Evolutionary conservation across 768 basidiomycete genomes (phyloP).

Genomic region (Naganishia friedmannii): DNA sequence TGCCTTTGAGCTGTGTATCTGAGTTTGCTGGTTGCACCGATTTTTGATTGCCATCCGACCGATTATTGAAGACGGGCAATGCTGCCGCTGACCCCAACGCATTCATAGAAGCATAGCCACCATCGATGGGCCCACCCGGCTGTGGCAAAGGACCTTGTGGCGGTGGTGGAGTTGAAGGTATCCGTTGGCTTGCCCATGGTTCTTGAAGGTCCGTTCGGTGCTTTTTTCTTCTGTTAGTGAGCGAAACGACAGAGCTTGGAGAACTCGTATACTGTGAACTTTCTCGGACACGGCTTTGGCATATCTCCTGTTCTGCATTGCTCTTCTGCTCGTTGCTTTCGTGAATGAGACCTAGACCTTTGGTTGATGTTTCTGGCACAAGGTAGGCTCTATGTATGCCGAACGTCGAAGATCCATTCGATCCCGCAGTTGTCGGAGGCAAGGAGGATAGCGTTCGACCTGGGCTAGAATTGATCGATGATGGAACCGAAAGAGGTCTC

Average conservation of each 20-base stretch:
- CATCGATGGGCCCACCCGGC: not conserved
- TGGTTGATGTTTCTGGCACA: not conserved
- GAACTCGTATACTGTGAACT: not conserved
- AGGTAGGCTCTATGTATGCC: not conserved
- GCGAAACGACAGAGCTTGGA: not conserved
- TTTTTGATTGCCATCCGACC: not conserved
- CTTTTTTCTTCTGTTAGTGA: slow-evolving; percentile 6
- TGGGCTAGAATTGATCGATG: not conserved
- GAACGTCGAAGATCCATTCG: slow-evolving; percentile 11
- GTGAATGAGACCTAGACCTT: slow-evolving; percentile 1
- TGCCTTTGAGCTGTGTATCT: not conserved
- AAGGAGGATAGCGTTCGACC: not conserved
- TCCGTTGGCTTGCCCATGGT: not conserved
- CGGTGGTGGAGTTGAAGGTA: not conserved
- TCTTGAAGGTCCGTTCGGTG: slow-evolving; percentile 13
- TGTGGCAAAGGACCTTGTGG: slow-evolving; percentile 16
- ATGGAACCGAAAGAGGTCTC: not conserved
- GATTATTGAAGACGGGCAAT: not conserved
- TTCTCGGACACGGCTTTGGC: not conserved
- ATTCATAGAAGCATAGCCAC: not conserved
- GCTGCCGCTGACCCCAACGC: too few species aligned
- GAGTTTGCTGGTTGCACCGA: not conserved
- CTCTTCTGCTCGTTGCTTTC: not conserved
- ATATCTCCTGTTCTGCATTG: not conserved
- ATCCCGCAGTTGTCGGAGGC: not conserved